A percentile compares a stretch with the other conserved stretches of the same genome.
Conservation (phyloP, 1,284 basidiomycete species). For the Tremellales sp. region DNA sequence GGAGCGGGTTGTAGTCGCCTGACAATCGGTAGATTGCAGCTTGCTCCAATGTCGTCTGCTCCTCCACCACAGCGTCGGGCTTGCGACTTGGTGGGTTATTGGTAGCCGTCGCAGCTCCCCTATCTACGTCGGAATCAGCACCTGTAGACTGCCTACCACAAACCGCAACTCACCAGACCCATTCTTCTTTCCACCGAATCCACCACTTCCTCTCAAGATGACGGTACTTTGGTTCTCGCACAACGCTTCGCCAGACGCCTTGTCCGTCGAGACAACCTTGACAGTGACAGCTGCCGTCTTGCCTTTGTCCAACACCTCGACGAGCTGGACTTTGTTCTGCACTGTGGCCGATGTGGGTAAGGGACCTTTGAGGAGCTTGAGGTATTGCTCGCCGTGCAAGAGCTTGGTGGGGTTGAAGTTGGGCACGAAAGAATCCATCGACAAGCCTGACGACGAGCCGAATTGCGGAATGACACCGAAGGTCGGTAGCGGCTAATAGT, state of each 20-base stretch:
- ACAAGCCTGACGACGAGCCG: slow-evolving; percentile 55
- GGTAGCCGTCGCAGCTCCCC: slow-evolving; percentile 79
- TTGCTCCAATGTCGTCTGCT: slow-evolving; percentile 75
- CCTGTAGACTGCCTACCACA: neutral
- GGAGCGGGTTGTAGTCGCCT: slow-evolving; percentile 87
- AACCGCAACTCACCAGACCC: slow-evolving; percentile 60
- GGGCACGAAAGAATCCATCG: slow-evolving; percentile 77
- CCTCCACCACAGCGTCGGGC: slow-evolving; percentile 80
- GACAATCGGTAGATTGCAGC: slow-evolving; percentile 86
- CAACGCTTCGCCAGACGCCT: slow-evolving; percentile 69
- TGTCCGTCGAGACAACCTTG: slow-evolving; percentile 74
- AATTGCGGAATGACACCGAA: slow-evolving; percentile 98
- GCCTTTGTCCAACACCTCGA: slow-evolving; percentile 57
- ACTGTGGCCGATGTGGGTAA: slow-evolving; percentile 86
- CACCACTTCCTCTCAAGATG: slow-evolving; percentile 89
- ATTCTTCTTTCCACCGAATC: slow-evolving; percentile 86
- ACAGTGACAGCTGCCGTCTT: slow-evolving; percentile 85
- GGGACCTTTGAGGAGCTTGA: slow-evolving; percentile 71
- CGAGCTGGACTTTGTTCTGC: slow-evolving; percentile 62
- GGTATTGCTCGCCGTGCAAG: slow-evolving; percentile 96
- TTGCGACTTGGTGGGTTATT: slow-evolving; percentile 78
- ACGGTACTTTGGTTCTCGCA: slow-evolving; percentile 92
- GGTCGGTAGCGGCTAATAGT: slow-evolving; percentile 73
- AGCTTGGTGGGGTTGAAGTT: slow-evolving; percentile 94
- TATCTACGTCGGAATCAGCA: slow-evolving; percentile 57